A percentile compares a stretch with the other conserved stretches of the same genome.
Evolutionary conservation across 495 filamentous ascomycete species (phyloP).

Genomic region (Aspergillus nidulans): DNA sequence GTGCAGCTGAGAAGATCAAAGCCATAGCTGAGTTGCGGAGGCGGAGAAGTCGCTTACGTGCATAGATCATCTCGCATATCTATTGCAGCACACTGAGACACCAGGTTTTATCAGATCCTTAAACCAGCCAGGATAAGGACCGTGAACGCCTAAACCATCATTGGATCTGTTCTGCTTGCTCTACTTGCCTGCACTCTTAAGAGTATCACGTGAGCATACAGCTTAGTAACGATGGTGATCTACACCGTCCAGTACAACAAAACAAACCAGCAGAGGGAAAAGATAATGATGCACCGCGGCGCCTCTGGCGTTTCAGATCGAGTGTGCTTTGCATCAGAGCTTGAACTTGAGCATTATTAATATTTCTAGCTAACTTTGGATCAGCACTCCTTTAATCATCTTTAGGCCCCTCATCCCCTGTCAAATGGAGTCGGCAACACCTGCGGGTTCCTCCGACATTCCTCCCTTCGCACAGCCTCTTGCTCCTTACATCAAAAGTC

Average conservation of each 20-base stretch:
- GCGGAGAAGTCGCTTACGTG: no score
- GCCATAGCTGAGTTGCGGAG: not conserved
- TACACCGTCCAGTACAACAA: constrained; percentile 7
- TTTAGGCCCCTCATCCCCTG: constrained; percentile 13
- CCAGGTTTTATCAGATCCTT: no score
- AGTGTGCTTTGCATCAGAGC: constrained; percentile 2
- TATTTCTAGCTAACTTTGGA: constrained; percentile 1
- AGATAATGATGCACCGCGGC: not conserved
- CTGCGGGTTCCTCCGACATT: constrained; percentile 29
- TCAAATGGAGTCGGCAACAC: not conserved
- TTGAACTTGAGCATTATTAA: no score
- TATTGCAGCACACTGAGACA: no score
- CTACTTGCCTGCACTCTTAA: no score
- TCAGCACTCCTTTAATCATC: not conserved
- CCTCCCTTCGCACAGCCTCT: constrained; percentile 37
- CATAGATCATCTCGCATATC: no score
- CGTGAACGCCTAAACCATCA: not conserved
- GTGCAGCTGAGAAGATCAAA: no score
- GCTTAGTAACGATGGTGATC: constrained; percentile 10
- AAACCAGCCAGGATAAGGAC: no score
- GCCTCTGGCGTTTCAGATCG: constrained; percentile 9
- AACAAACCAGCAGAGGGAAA: not conserved
- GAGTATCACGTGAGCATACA: not conserved
- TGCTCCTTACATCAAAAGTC: constrained; percentile 42
- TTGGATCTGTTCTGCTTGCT: no score